A percentile compares a stretch with the other conserved stretches of the same genome.
These are phyloP conservation scores for Microbotryum lychnidis-dioicae DNA, from an alignment of 1,284 basidiomycete species.

Conservation along the genomic window DNA sequence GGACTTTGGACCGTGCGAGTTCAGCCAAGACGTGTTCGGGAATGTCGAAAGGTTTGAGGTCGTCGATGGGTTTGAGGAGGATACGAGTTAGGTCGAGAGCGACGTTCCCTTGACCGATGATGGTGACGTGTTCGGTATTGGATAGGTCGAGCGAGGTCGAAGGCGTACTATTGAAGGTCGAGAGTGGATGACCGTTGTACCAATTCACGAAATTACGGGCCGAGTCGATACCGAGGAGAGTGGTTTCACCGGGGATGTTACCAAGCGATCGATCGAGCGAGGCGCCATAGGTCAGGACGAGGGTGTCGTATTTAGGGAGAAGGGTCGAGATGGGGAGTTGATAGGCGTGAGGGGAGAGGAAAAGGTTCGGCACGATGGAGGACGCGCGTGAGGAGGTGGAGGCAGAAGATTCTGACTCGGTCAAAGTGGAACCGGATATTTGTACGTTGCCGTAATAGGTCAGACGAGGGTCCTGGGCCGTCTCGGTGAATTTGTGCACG, in stretches of 20 bases:
- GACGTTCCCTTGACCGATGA: conserved; percentile 95
- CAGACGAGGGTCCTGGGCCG: conserved; percentile 64
- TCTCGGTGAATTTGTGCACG: conserved; percentile 83
- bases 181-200: conserved; percentile 87
- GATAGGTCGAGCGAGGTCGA: conserved; percentile 47
- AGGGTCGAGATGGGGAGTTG: conserved; percentile 54
- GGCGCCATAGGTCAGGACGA: conserved; percentile 74
- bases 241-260: conserved; percentile 36
- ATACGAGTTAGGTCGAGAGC: conserved; percentile 89
- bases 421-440: conserved; percentile 45
- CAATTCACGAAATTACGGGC: conserved; percentile 87
- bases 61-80: conserved; percentile 59
- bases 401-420: conserved; percentile 14
- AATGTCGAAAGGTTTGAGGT: conserved; percentile 67
- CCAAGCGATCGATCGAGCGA: conserved; percentile 46
- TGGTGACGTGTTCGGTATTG: conserved; percentile 58
- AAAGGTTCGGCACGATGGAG: conserved; percentile 15
- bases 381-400: background rate
- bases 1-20: conserved; percentile 56
- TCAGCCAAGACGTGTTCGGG: conserved; percentile 66
- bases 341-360: conserved; percentile 47
- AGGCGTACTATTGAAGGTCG: conserved; percentile 14
- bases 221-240: conserved; percentile 54
- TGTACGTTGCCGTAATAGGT: conserved; percentile 89
- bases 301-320: conserved; percentile 63